Base-by-base conservation (phyloP, 805 yeast species). In the Pichia cabralensis region DNA sequence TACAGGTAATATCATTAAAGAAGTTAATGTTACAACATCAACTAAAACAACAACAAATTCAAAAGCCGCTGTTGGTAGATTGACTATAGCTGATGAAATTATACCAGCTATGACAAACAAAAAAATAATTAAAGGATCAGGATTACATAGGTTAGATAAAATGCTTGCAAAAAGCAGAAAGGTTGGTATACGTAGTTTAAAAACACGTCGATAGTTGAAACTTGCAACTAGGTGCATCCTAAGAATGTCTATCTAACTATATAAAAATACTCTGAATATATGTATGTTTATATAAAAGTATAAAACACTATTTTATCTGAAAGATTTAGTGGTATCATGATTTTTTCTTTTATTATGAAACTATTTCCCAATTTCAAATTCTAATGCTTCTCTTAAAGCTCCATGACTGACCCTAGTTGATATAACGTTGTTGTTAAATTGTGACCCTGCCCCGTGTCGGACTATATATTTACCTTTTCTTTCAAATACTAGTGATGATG, bases 331-430 rank as follows among this genome's bases (percentile, higher is more conserved):
- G n/a, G n/a, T n/a, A n/a, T n/a, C n/a, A n/a, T n/a, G n/a, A n/a
- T n/a, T n/a, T n/a, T n/a, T n/a, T n/a, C n/a, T n/a, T n/a, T n/a
- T n/a, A n/a, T n/a, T n/a, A 24, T 11, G 11, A 11, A 12, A 12
- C 5, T 23, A 4, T 12, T 12, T 28, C 5, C 24, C 22, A 31
- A 55, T 46, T 7, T 48, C 46, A 34, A 42, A 39, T 29, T 50
- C 47, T 21, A 69, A 49, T 3, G 76, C 76, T 26, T 69, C 74
- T 37, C 61, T 48, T 14, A 69, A 47, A 1, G 71, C 67, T n/a
- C 62, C 57, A 43, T 62, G 70, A 39, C 72, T 69, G 20, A 70
- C 61, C 29, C 64, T 55, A 10, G 65, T 53, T 27, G 51, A 50
- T n/a, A 53, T 31, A 15, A 57, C 62, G 6, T 47, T 53, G 14